These are phyloP conservation scores for Chalciporus pseudorubinellus DNA, from an alignment of 768 basidiomycete genomes.

Conservation along the genomic window DNA sequence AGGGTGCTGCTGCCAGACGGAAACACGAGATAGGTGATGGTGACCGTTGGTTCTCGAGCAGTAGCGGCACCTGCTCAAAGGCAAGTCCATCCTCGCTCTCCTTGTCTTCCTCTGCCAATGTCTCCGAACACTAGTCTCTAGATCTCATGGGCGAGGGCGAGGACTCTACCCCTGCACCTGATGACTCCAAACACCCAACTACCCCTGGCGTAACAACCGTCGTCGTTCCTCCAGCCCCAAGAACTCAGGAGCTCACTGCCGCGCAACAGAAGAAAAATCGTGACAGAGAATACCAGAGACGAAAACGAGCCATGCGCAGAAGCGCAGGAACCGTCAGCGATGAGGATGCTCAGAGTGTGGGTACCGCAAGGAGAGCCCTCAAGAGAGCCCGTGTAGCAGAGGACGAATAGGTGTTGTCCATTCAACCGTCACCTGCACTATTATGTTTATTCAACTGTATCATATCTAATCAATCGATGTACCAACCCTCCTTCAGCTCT, in stretches of 20 bases:
- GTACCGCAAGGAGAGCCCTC: constrained; percentile 55
- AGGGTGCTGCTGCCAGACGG: constrained; percentile 49
- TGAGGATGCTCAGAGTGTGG: constrained; percentile 52
- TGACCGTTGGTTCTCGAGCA: constrained; percentile 80
- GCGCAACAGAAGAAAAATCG: constrained; percentile 75
- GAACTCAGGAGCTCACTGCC: constrained; percentile 62
- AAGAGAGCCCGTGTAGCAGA: constrained; percentile 68
- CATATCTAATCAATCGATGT: background rate
- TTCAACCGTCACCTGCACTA: background rate
- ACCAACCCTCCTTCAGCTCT: background rate
- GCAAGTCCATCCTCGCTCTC: constrained; percentile 34
- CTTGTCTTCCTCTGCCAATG: constrained; percentile 3
- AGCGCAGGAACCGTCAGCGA: constrained; percentile 71
- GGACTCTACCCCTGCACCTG: constrained; percentile 56
- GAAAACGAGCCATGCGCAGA: constrained; percentile 64
- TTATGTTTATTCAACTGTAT: constrained; percentile 7
- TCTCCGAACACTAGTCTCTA: constrained; percentile 54
- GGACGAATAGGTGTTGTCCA: constrained; percentile 49
- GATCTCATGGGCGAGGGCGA: constrained; percentile 73
- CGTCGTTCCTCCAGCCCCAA: constrained; percentile 70
- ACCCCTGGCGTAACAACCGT: constrained; percentile 75
- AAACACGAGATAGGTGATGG: constrained; percentile 74
- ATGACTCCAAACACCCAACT: constrained; percentile 65
- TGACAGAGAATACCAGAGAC: constrained; percentile 80
- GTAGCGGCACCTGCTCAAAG: constrained; percentile 75